These are phyloP conservation scores for Tetradesmus lagerheimii DNA, from an alignment of 139 green algal genomes.

Conservation along the genomic window DNA sequence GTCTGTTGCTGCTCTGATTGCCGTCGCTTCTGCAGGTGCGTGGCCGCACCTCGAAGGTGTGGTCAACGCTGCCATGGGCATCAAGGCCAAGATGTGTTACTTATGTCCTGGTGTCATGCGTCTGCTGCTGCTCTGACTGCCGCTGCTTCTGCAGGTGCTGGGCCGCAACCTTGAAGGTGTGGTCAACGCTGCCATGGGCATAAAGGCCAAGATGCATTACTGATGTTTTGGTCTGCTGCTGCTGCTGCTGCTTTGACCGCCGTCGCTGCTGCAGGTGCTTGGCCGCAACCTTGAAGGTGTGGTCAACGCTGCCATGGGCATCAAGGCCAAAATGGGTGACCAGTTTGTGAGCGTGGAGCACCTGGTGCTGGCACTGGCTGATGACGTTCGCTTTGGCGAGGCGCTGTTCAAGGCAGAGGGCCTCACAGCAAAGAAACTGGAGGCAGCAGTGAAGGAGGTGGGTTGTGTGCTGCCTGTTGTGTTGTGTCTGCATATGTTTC, in stretches of 20 bases:
- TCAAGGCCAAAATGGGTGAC: slow-evolving; percentile 84
- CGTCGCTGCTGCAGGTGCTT: slow-evolving; percentile 84
- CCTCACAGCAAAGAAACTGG: slow-evolving; percentile 79
- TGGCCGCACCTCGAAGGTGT: slow-evolving; percentile 91
- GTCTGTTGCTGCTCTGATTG: no score
- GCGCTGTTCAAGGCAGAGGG: slow-evolving; percentile 73
- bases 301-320: slow-evolving; percentile 83
- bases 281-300: slow-evolving; percentile 92
- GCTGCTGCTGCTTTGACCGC: no score
- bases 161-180: slow-evolving; percentile 92
- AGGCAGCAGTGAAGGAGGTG: slow-evolving; percentile 61
- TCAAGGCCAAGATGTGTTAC: slow-evolving; percentile 65
- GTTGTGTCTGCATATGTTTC: no score
- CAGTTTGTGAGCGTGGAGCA: slow-evolving; percentile 96
- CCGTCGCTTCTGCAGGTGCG: slow-evolving; percentile 92
- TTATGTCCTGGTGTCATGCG: no score
- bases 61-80: slow-evolving; percentile 83
- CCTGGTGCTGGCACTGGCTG: slow-evolving; percentile 87
- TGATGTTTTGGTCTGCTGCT: slow-evolving; percentile 39
- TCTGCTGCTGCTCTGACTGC: background rate
- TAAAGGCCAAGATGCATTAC: slow-evolving; percentile 71
- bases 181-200: slow-evolving; percentile 85
- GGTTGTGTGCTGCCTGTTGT: no score
- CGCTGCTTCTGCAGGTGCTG: slow-evolving; percentile 78
- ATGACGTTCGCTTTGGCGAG: slow-evolving; percentile 86